Base-by-base conservation (phyloP, 208 protist genomes). In the Strigomonas culicis region DNA sequence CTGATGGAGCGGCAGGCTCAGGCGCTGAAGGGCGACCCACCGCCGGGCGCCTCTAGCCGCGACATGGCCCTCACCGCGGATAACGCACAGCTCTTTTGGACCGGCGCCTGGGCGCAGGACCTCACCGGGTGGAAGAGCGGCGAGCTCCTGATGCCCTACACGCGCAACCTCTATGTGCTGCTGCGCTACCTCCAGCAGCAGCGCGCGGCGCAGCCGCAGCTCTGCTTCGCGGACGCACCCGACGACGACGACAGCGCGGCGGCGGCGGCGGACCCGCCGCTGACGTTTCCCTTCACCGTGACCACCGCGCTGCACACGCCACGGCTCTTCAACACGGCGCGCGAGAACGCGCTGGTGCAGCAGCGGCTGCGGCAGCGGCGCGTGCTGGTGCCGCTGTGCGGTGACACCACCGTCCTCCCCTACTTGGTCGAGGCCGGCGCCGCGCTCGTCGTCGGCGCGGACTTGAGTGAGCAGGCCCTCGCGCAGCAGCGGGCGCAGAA, bases 311-410 rank as follows among this genome's bases (percentile, higher is more conserved):
- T 34, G 27, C 21, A 34, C 55, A 31, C 62, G 75, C 13, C 1
- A 27, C 39, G 21, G 52, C 64, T 72, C 31, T 50, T 79, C 0
- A 63, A 28, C n/a, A 43, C 28, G 22, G 59, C 64, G 30, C 65
- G 59, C 47, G 68, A 75, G 68, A 66, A 83, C 49, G 46, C 25
- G n/a, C 57, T 70, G 15, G 80, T 90, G 49, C 24, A 47, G 24
- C 28, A 6, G 1, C 81, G 77, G 55, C 43, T 90, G 10, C 27
- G 27, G 21, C 72, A 70, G 6, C 84, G 84, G 62, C 68, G 63
- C 0, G 74, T 84, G 21, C 67, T 80, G 10, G 80, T 90, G 15
- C 79, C 80, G 6, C 70, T 90, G 19, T 86, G 84, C 53, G 79
- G 84, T 0, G 84, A 84, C 52, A 80, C 84, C 0, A 47, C 67